A percentile compares a stretch with the other conserved stretches of the same genome.
Conservation (phyloP, 2,329 filamentous ascomycete species). For the Canariomyces notabilis region DNA sequence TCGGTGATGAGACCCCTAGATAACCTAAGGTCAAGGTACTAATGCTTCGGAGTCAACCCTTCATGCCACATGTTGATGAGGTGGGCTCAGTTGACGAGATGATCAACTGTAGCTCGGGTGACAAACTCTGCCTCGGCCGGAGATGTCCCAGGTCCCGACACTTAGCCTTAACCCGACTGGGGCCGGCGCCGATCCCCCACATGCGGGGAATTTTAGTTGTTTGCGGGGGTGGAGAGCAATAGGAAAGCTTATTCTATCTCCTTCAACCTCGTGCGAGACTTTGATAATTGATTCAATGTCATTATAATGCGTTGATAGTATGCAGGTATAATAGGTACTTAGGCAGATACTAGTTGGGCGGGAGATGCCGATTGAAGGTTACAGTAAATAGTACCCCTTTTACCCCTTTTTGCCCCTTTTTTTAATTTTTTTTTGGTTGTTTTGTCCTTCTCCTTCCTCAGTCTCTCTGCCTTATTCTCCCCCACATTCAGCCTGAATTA, state of each 20-base stretch:
- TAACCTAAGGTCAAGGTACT: too few relatives aligned
- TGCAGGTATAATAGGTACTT: too few relatives aligned
- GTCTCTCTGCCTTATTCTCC: neutral
- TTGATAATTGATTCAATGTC: too few relatives aligned
- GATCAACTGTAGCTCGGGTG: too few relatives aligned
- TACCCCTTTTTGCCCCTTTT: neutral
- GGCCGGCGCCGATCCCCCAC: neutral
- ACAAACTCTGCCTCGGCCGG: slow-evolving; percentile 10
- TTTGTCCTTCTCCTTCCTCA: neutral
- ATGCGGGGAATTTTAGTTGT: slow-evolving; percentile 2
- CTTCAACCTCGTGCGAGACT: too few relatives aligned
- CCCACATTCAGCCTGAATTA: slow-evolving; percentile 9
- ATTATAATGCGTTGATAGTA: too few relatives aligned
- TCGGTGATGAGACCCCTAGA: too few relatives aligned
- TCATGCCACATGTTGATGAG: too few relatives aligned
- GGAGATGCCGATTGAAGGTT: too few relatives aligned
- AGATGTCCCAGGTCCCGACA: slow-evolving; percentile 14
- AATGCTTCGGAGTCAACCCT: too few relatives aligned
- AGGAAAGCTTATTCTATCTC: neutral
- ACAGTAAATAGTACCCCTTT: neutral
- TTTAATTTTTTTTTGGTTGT: neutral
- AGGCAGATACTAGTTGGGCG: too few relatives aligned
- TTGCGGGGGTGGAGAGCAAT: slow-evolving; percentile 1
- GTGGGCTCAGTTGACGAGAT: too few relatives aligned
- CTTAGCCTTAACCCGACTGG: slow-evolving; percentile 9